phyloP scores from a whole-genome alignment of 805 yeast species.

The Ogataea dorogensis region DNA sequence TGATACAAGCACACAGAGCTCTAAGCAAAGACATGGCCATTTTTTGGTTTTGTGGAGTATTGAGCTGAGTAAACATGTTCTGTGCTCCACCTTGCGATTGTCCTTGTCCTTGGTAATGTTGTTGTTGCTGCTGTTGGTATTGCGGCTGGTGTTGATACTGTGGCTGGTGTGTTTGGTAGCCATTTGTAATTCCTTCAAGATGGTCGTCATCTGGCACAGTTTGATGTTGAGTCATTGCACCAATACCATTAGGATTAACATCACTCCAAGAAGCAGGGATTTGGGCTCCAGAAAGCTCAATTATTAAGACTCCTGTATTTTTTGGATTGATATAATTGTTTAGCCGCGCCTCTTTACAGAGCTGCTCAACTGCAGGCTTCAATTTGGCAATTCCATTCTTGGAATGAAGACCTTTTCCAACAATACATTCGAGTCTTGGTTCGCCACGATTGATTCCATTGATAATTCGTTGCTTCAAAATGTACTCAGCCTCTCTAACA shows the following conservation, averaged over 20 bases:
- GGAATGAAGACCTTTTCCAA: constrained; percentile 91
- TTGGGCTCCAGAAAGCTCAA: constrained; percentile 54
- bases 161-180: constrained; percentile 10
- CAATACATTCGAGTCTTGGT: constrained; percentile 71
- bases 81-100: constrained; percentile 5
- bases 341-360: constrained; percentile 67
- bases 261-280: constrained; percentile 40
- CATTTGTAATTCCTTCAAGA: constrained; percentile 3
- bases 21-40: constrained; percentile 16
- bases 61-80: constrained; percentile 14
- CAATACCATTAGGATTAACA: constrained; percentile 32
- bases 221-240: constrained; percentile 32
- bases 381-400: constrained; percentile 78
- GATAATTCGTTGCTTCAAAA: constrained; percentile 70
- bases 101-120: constrained; percentile 16
- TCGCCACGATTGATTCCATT: constrained; percentile 61
- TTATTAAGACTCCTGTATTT: constrained; percentile 78
- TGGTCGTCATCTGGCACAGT: constrained; percentile 25
- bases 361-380: constrained; percentile 81
- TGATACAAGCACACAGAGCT: constrained; percentile 20
- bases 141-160: constrained; percentile 26
- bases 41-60: constrained; percentile 17
- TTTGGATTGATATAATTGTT: constrained; percentile 60
- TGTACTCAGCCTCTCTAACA: constrained; percentile 83
- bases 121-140: constrained; percentile 30